Base-by-base conservation (phyloP, 2,329 filamentous ascomycete species). In the Nothophoma quercina region DNA sequence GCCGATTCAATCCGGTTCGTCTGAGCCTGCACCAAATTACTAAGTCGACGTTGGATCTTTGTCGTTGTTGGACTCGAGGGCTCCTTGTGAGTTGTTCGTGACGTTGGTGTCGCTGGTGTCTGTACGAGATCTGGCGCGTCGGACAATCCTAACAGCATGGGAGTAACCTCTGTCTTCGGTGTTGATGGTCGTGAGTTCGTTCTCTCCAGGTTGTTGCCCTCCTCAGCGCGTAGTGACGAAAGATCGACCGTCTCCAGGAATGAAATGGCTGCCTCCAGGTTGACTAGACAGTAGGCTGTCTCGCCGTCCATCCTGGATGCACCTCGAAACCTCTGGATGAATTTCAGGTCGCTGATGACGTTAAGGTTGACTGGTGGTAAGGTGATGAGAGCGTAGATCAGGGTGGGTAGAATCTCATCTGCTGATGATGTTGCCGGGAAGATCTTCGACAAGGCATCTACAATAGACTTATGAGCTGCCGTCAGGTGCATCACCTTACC, bases 181-280 rank as follows among this genome's bases (percentile, higher is more conserved):
- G 78, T 83, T 7, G 77, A 78, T 1, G 83, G 78, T 18, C 77
- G 81, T 62, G 56, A 78, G 25, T 63, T 69, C 9, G 69, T 64
- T 59, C 88, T 92, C 15, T 80, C 75, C 8, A 88, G 55, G 9
- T 36, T 39, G 88, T 0, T 89, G 86, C 81, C 76, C 71, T 96
- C 92, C 59, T 96, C 90, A 5, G 88, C 88, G 44, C 92, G 86
- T 6, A 99, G 79, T 21, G 90, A 96, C 6, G 93, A 90, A 19
- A 99, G 81, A 71, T 99, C 95, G 22, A 99, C 95, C 0, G 93
- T 98, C 68, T 98, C 90, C 12, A 99, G 79, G 68, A 99, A 99
- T 44, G 89, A 93, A 49, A 98, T 91, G 51, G 93, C 90, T 15
- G 95, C 95, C 75, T 99, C 95, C 1, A 99, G 83, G 63, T 96